Percentiles rank a stretch among this genome's conserved stretches.
phyloP scores from a whole-genome alignment of 1,284 basidiomycete species.

The Meripilus lineatus region DNA sequence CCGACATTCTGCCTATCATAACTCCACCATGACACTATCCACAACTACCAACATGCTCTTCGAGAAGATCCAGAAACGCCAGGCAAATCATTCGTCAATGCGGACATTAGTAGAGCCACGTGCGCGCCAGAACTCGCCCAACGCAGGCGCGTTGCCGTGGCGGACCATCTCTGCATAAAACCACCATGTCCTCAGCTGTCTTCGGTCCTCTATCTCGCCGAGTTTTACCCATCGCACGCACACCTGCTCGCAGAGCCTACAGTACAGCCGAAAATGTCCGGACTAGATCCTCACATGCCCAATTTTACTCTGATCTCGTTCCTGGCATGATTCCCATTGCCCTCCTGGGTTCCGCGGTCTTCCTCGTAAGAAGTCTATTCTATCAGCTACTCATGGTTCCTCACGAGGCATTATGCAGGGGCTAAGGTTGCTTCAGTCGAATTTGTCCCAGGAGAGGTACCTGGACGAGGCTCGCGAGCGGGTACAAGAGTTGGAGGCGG shows the following conservation, averaged over 20 bases:
- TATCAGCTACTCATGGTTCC: too few relatives aligned
- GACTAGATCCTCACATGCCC: slow-evolving; percentile 46
- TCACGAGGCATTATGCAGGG: slow-evolving; percentile 35
- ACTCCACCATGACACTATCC: too few relatives aligned
- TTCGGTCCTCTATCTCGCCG: background rate
- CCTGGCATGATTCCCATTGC: slow-evolving; percentile 76
- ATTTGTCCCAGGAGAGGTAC: slow-evolving; percentile 65
- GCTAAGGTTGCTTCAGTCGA: slow-evolving; percentile 55
- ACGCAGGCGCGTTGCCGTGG: too few relatives aligned
- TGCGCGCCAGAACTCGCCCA: too few relatives aligned
- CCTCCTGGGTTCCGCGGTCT: slow-evolving; percentile 71
- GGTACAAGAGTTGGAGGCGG: slow-evolving; percentile 51
- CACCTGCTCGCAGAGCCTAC: slow-evolving; percentile 9
- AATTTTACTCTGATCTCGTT: slow-evolving; percentile 60
- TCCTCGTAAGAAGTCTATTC: slow-evolving; percentile 55
- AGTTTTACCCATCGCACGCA: background rate
- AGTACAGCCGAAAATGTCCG: slow-evolving; percentile 5
- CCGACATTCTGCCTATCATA: too few relatives aligned
- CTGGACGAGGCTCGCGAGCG: slow-evolving; percentile 52
- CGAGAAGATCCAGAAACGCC: too few relatives aligned
- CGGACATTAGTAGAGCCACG: too few relatives aligned
- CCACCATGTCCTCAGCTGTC: background rate
- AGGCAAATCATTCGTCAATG: too few relatives aligned
- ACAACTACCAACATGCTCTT: too few relatives aligned
- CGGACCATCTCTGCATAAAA: background rate